Evolutionary conservation across 106 monocot species (phyloP), one percentile per base, ranked within the genome.

Genomic region (Acorus calamus): DNA sequence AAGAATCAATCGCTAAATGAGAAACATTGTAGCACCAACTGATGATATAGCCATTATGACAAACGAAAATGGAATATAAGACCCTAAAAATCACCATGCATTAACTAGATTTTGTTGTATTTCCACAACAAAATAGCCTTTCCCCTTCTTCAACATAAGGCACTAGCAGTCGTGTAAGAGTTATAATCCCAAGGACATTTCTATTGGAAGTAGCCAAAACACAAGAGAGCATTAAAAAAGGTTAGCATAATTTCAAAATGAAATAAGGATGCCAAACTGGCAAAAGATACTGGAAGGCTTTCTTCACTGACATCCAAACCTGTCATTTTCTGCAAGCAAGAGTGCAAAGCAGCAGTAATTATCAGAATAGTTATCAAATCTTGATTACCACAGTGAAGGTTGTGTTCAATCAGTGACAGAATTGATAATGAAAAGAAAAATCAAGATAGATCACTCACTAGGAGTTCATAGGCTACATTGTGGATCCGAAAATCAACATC

Each of bases 401-500:
- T n/a, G n/a, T n/a, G n/a, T n/a, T n/a, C n/a, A n/a, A n/a, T n/a
- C n/a, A n/a, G n/a, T n/a, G n/a, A n/a, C n/a, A n/a, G n/a, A n/a
- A n/a, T 14, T 47, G 13, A 13, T 54, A 54, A 14, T 60, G n/a
- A 77, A 70, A 42, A 57, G 4, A 64, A 62, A 52, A 48, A 41
- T 13, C 11, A n/a, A 63, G 28, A 41, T 42, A 45, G 28, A 48
- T 12, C 45, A 45, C 51, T 28, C 77, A 98, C 98, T 49, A 88
- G 91, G 13, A 85, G 88, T 64, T 98, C 98, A 78, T 68, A 88
- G n/a, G 91, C 91, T 61, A 91, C 98, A 85, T 98, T 98, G 66
- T 98, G 98, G 45, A 98, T 70, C 98, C 91, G 91, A 73, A 73
- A 91, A 64, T 91, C 74, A 4, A 98, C 85, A 66, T 91, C 98